phyloP scores from a whole-genome alignment of 2,329 filamentous ascomycete genomes.

The Fusarium incarnatum region DNA sequence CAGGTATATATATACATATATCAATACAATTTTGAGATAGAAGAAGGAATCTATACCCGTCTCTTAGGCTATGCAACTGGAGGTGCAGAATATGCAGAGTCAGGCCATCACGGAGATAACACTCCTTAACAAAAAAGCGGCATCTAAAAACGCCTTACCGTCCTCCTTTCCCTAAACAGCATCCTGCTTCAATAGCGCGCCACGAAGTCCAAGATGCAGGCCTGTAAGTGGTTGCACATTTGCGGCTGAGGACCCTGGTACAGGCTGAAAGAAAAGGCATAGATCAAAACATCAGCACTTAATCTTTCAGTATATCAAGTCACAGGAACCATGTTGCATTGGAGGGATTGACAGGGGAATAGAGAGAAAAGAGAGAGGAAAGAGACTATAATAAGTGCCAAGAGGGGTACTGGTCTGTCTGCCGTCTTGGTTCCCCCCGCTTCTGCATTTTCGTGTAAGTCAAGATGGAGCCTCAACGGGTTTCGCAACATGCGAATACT shows the following conservation, averaged over 20 bases:
- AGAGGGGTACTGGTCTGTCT: conserved; percentile 7
- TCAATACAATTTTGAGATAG: no score
- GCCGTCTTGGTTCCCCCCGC: conserved; percentile 24
- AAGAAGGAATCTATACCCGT: no score
- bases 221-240: conserved; percentile 24
- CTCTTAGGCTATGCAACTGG: neutral
- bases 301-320: conserved; percentile 18
- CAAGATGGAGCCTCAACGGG: conserved; percentile 30
- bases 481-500: conserved; percentile 3
- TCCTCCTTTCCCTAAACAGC: conserved; percentile 9
- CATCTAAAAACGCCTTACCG: conserved; percentile 10
- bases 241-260: conserved; percentile 32
- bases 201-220: neutral
- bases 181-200: conserved; percentile 29
- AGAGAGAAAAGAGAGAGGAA: no score
- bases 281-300: neutral
- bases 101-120: neutral
- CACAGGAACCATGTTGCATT: conserved; percentile 8
- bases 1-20: no score
- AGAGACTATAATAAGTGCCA: conserved; percentile 11
- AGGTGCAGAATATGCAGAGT: neutral
- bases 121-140: neutral
- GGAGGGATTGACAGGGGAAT: conserved; percentile 14
- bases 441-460: conserved; percentile 15
- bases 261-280: conserved; percentile 22